Base-by-base conservation (phyloP, 805 yeast species). In the Barnettozyma vustinii region DNA sequence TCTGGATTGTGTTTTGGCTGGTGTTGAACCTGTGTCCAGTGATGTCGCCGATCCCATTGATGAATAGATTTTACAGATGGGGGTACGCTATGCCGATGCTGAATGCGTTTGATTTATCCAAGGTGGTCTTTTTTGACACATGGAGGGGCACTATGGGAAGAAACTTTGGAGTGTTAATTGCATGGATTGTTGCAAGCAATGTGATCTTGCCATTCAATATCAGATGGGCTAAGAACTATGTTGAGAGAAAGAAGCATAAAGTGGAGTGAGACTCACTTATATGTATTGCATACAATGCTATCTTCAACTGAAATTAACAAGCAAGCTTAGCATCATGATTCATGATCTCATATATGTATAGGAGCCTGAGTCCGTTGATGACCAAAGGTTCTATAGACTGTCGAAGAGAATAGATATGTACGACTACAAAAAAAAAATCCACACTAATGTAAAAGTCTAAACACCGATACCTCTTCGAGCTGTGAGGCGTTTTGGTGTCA, bases 1-100 rank as follows among this genome's bases (percentile, higher is more conserved):
- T 82, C 61, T 82, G 87, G 87, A 60, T 84, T 52, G 68, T 83
- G 46, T 76, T 78, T 57, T 83, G 84, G 75, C 84, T 84, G 53
- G 73, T 82, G 47, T 42, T 68, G 19, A 84, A 84, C 62, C 72
- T 83, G 42, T 64, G 86, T 9, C 81, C 87, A 5, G 77, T 85
- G 0, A 81, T 82, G 57, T 60, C 79, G 5, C 83, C 88, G 4
- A 60, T 83, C 42, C 81, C 57, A 4, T 39, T 60, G 8, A 47
- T 53, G 44, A 56, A 52, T 42, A 25, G 8, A 4, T 59, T 63
- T 42, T 58, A 45, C 67, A 62, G 79, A 45, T 79, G 72, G 59
- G 83, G 86, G 4, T 80, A 79, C 56, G 85, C 78, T 2, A 64
- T 78, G 63, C 90, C 90, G 9, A 73, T 83, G 55, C 79, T 78